Conservation (phyloP, 2,329 filamentous ascomycete genomes). For the Teratosphaeria gauchensis region DNA sequence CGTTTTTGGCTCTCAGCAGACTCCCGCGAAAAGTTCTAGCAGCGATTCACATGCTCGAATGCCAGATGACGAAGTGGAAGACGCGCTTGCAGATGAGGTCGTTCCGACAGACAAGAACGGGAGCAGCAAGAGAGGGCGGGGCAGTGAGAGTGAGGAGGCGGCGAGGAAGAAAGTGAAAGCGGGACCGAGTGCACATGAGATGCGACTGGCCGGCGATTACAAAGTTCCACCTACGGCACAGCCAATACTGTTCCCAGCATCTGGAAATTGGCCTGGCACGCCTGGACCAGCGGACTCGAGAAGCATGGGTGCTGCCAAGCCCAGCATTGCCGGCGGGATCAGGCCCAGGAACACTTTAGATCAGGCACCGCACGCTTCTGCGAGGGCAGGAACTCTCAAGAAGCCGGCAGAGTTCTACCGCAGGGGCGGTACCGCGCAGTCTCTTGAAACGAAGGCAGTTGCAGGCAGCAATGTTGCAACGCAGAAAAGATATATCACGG, state of each 20-base stretch:
- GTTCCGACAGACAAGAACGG: background rate
- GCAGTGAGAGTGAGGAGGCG: background rate
- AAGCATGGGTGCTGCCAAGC: background rate
- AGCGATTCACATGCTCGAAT: background rate
- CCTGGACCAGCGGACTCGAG: background rate
- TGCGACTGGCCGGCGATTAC: conserved; percentile 1
- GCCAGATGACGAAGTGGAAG: background rate
- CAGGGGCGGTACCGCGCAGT: background rate
- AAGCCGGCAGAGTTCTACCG: background rate
- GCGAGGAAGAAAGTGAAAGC: background rate
- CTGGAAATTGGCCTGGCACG: background rate
- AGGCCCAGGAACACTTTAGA: conserved; percentile 2
- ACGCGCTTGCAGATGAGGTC: conserved; percentile 1
- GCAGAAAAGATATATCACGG: background rate
- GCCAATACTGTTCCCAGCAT: background rate
- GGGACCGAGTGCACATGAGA: background rate
- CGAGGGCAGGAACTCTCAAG: background rate
- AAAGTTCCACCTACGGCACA: background rate
- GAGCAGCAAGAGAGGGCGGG: background rate
- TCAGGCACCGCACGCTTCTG: background rate
- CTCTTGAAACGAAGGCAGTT: background rate
- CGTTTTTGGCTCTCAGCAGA: background rate
- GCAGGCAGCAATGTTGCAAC: background rate
- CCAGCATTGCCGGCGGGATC: background rate
- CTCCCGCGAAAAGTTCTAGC: background rate